Percentiles rank a stretch among this genome's conserved stretches.
phyloP scores from a whole-genome alignment of 1,284 basidiomycete species.

The Boletellus dicymbophilus region DNA sequence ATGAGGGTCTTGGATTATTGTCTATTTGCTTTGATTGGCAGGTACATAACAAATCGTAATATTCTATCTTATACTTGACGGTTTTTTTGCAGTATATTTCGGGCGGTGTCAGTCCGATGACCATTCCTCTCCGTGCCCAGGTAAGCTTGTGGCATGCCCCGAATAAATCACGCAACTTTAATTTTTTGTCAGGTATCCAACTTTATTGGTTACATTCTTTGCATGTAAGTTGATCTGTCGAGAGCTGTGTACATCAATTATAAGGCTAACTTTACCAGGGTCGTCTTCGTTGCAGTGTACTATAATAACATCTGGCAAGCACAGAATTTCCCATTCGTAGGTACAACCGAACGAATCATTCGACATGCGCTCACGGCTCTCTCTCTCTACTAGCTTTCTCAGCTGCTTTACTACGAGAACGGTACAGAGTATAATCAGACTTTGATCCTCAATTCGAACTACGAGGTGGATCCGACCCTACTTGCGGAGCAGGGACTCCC shows the following conservation, averaged over 20 bases:
- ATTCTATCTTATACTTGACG: background rate
- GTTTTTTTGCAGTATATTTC: conserved; percentile 43
- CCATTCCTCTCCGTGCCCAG: conserved; percentile 46
- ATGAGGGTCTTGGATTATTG: conserved; percentile 55
- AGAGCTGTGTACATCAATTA: background rate
- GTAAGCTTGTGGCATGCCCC: conserved; percentile 19
- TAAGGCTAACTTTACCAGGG: conserved; percentile 27
- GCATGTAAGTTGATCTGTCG: conserved; percentile 39
- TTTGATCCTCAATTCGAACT: conserved; percentile 48
- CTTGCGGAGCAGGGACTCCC: conserved; percentile 45
- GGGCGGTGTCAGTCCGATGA: conserved; percentile 41
- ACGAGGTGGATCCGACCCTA: conserved; percentile 45
- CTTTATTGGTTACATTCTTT: conserved; percentile 44
- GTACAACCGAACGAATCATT: background rate
- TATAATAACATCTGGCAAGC: conserved; percentile 52
- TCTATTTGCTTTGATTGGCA: conserved; percentile 61
- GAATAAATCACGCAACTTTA: background rate
- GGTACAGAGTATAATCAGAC: conserved; percentile 49
- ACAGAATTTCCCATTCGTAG: conserved; percentile 49
- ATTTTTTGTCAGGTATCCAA: conserved; percentile 34
- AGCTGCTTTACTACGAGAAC: conserved; percentile 52
- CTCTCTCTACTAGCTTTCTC: too few species aligned
- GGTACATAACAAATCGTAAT: conserved; percentile 8
- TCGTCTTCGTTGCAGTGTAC: conserved; percentile 43
- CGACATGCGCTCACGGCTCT: too few species aligned